Conservation (phyloP, 2,329 filamentous ascomycete genomes). For the Gaeumannomyces tritici region DNA sequence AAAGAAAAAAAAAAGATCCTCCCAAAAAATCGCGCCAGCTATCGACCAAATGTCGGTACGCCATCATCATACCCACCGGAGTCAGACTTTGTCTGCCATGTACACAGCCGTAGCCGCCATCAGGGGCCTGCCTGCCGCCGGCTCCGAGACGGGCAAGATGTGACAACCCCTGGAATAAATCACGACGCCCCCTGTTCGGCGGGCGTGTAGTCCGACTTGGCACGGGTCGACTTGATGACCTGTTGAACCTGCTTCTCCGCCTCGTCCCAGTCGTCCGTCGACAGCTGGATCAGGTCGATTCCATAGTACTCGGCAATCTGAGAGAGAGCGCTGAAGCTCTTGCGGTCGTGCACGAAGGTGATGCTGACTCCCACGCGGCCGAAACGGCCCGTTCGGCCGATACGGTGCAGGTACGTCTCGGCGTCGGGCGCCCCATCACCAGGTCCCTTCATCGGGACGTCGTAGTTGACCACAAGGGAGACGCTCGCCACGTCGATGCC, state of each 20-base stretch:
- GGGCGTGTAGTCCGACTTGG: conserved; percentile 34
- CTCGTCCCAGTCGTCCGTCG: conserved; percentile 82
- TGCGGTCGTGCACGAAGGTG: conserved; percentile 82
- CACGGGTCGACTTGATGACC: conserved; percentile 64
- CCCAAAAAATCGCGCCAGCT: not conserved
- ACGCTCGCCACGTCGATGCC: conserved; percentile 89
- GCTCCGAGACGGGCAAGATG: not conserved
- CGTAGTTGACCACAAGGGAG: conserved; percentile 98
- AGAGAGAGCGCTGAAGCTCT: conserved; percentile 69
- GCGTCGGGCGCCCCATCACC: conserved; percentile 78
- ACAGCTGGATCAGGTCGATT: conserved; percentile 71
- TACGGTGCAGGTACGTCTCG: conserved; percentile 96
- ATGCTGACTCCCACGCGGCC: conserved; percentile 94
- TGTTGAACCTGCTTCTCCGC: conserved; percentile 76
- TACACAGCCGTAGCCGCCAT: not conserved
- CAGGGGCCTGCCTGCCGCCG: not conserved
- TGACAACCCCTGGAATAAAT: not conserved
- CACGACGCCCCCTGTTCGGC: not conserved
- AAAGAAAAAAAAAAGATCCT: not conserved
- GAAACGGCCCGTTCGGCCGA: conserved; percentile 92
- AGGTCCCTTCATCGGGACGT: conserved; percentile 65
- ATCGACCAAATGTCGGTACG: not conserved
- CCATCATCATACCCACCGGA: not conserved
- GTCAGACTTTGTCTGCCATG: not conserved
- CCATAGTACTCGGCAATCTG: conserved; percentile 73